Evolutionary conservation across 352 stramenopile genomes (phyloP).

Genomic region (Elongisporangium prolatum): DNA sequence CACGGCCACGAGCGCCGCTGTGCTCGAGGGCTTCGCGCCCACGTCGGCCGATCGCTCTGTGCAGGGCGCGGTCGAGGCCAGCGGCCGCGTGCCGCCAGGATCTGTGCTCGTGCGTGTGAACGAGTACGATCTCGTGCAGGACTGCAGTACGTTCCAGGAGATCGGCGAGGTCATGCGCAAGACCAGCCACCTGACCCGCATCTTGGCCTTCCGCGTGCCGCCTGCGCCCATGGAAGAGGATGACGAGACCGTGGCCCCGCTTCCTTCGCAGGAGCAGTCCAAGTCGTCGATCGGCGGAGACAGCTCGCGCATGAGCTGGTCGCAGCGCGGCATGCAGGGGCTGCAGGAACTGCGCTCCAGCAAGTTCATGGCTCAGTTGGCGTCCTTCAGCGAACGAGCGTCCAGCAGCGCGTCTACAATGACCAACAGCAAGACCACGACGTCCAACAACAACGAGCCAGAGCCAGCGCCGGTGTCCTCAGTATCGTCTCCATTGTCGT

Average conservation of each 20-base stretch:
- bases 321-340: background rate
- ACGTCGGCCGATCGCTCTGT: slow-evolving; percentile 27
- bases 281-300: background rate
- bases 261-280: background rate
- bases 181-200: slow-evolving; percentile 40
- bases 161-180: slow-evolving; percentile 57
- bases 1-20: slow-evolving; percentile 21
- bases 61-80: slow-evolving; percentile 37
- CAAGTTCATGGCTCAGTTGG: background rate
- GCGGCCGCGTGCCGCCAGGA: slow-evolving; percentile 29
- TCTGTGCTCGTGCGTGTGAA: slow-evolving; percentile 58
- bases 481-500: slow-evolving; percentile 1
- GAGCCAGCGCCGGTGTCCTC: background rate
- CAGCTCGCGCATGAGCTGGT: background rate
- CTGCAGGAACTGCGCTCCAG: background rate
- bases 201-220: slow-evolving; percentile 41
- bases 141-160: slow-evolving; percentile 41
- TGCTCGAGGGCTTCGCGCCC: slow-evolving; percentile 66
- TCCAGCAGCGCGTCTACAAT: background rate
- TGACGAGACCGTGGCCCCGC: background rate
- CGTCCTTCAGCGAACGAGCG: background rate
- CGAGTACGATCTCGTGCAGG: slow-evolving; percentile 45
- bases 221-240: background rate
- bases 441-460: slow-evolving; percentile 2
- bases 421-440: slow-evolving; percentile 1